Evolutionary conservation across 345 rosid genomes (phyloP), one percentile per base, ranked within the genome.

Genomic region (Murraya koenigii): DNA sequence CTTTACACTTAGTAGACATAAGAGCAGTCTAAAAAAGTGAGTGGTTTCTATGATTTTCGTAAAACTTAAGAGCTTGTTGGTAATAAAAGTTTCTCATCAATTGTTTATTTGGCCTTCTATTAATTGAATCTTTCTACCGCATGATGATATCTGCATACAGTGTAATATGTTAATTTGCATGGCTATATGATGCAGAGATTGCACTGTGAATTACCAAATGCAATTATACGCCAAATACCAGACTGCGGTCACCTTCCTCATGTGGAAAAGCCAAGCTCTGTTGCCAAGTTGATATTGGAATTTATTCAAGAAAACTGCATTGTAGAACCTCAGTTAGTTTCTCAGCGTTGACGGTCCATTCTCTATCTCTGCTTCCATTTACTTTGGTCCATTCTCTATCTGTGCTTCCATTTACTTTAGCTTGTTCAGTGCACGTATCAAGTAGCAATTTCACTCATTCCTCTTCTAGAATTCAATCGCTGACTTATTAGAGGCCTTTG

Each of bases 231-330:
- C 28, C 95, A 90, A 82, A 86, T 94, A 83, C 90, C 93, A n/a
- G 82, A 92, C 33, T 94, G 95, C 33, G 99, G 97, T 44, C 99
- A 96, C 81, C 78, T 92, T 82, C 98, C 98, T 67, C 99, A 93
- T 9, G 95, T 93, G 63, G 98, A 95, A 84, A 90, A 87, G 73
- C 97, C 97, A 1, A 71, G 77, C 14, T 70, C 85, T 19, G 88
- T 83, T 3, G 90, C 90, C 38, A 90, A 87, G 74, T 82, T 93
- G 77, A 90, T 95, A 17, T 13, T 74, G 72, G 92, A 87, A 70
- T 92, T 95, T 76, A 86, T 88, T 55, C 75, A 20, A 83, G 91
- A 88, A 86, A 83, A 80, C 77, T 25, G 83, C 79, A 14, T 17
- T 23, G 80, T 72, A 81, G 85, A 82, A 82, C 80, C 55, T 68